These are phyloP conservation scores for Ceriops tagal DNA, from an alignment of 345 rosid genomes.

Conservation along the genomic window DNA sequence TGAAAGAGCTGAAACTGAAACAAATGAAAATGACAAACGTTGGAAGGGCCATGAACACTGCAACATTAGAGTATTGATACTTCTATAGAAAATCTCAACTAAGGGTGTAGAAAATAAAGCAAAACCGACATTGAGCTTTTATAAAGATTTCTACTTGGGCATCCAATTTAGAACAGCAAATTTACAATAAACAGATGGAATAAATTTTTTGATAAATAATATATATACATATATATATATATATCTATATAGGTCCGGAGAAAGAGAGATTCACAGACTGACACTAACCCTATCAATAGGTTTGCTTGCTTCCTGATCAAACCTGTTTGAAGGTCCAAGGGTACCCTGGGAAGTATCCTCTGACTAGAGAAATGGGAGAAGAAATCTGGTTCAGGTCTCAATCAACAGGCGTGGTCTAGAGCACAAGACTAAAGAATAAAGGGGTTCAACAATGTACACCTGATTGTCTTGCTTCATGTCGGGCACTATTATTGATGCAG, in stretches of 20 bases:
- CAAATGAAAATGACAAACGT: neutral
- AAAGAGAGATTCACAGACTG: constrained; percentile 3
- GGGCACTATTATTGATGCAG: constrained; percentile 27
- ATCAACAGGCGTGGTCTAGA: neutral
- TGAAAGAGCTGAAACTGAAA: neutral
- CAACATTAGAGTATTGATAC: neutral
- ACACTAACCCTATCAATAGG: constrained; percentile 59
- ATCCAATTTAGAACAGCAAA: neutral
- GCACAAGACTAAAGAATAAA: constrained; percentile 10
- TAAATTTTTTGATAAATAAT: neutral
- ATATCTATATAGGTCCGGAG: neutral
- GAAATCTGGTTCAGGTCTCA: constrained; percentile 15
- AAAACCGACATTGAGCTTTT: neutral
- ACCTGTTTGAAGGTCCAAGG: constrained; percentile 51
- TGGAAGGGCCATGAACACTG: neutral
- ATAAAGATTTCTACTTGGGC: neutral
- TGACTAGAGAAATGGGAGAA: constrained; percentile 49
- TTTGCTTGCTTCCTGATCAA: constrained; percentile 78
- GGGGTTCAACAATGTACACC: constrained; percentile 38
- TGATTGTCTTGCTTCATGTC: constrained; percentile 59
- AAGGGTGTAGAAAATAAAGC: neutral
- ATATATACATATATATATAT: neutral
- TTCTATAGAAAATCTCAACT: neutral
- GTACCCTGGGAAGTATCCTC: constrained; percentile 78
- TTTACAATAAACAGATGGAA: neutral